Conservation (phyloP, 305 asterid genomes). For the Rubia balearica region DNA sequence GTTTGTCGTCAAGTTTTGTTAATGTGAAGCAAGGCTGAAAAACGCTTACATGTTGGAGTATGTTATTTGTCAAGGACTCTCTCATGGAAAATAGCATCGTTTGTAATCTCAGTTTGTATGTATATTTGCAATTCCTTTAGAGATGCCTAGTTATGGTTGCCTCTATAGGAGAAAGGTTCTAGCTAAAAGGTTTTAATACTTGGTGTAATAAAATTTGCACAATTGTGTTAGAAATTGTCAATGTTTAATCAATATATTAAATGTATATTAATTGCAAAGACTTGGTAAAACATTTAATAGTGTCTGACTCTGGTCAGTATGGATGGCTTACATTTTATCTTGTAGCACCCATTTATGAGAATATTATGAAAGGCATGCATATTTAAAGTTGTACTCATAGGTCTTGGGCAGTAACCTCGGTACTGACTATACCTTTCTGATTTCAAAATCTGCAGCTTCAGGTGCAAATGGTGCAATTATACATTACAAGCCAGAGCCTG, state of each 20-base stretch:
- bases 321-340: not conserved
- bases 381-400: not conserved
- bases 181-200: not conserved
- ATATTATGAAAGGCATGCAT: not conserved
- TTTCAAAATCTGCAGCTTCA: slow-evolving; percentile 43
- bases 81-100: not conserved
- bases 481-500: slow-evolving; percentile 84
- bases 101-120: not conserved
- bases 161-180: not conserved
- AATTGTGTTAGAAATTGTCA: not conserved
- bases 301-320: not conserved
- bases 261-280: not conserved
- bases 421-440: not conserved
- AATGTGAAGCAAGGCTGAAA: not conserved
- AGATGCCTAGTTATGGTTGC: not conserved
- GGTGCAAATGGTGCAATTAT: slow-evolving; percentile 98
- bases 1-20: not conserved
- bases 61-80: not conserved
- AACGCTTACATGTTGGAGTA: not conserved
- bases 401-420: not conserved
- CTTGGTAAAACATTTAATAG: not conserved
- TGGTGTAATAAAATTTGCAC: not conserved
- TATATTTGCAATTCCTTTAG: not conserved
- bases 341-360: not conserved
- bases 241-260: not conserved